These are phyloP conservation scores for Arthrobotrys pseudoclavata DNA, from an alignment of 2,329 filamentous ascomycete genomes.

Conservation along the genomic window DNA sequence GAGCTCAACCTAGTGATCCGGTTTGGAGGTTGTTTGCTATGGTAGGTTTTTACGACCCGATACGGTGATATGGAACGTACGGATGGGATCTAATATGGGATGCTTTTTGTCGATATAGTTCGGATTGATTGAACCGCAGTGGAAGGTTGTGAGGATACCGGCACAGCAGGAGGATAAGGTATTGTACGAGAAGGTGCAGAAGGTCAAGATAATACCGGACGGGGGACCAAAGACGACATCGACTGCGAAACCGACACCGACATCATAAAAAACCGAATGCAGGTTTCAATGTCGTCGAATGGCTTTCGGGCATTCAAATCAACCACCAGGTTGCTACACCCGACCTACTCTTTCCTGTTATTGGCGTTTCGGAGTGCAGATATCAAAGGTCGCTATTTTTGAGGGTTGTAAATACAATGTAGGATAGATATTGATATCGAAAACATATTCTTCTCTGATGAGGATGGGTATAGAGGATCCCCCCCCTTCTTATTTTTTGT, in stretches of 20 bases:
- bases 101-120: slow-evolving; percentile 46
- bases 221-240: slow-evolving; percentile 18
- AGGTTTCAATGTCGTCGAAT: neutral
- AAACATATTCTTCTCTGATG: neutral
- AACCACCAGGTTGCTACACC: neutral
- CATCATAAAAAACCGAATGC: neutral
- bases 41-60: slow-evolving; percentile 70
- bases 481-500: slow-evolving; percentile 19
- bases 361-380: slow-evolving; percentile 36
- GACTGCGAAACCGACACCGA: slow-evolving; percentile 17
- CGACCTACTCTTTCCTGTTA: neutral
- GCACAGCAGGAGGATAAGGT: slow-evolving; percentile 57
- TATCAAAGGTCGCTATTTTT: slow-evolving; percentile 10
- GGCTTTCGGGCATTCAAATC: neutral
- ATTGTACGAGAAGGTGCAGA: slow-evolving; percentile 50
- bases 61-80: neutral
- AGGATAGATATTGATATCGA: slow-evolving; percentile 34
- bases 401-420: slow-evolving; percentile 4
- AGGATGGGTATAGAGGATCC: slow-evolving; percentile 12
- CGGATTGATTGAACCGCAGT: slow-evolving; percentile 62
- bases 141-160: slow-evolving; percentile 61
- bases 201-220: slow-evolving; percentile 56
- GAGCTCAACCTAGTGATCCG: slow-evolving; percentile 91
- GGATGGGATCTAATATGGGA: slow-evolving; percentile 10
- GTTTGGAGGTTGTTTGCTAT: slow-evolving; percentile 88